A percentile compares a stretch with the other conserved stretches of the same genome.
Evolutionary conservation across 108 stramenopile genomes (phyloP).

Genomic region (Poteriospumella lacustris): DNA sequence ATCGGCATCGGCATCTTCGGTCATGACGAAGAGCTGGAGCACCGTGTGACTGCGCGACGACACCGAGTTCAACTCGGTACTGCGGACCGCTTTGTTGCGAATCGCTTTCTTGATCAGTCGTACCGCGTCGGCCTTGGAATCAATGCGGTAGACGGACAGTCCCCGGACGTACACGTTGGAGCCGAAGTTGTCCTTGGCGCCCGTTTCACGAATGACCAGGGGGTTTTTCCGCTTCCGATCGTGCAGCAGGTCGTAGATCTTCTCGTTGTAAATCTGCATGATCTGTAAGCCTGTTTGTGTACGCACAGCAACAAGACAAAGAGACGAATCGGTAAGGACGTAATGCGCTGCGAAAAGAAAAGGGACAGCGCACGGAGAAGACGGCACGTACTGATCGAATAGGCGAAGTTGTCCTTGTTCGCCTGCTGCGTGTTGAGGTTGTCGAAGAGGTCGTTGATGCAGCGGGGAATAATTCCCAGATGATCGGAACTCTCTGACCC

Average conservation of each 20-base stretch:
- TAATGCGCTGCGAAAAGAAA: too few species aligned
- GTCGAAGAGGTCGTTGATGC: too few species aligned
- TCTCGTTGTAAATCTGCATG: neutral
- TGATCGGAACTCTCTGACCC: too few species aligned
- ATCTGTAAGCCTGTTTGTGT: too few species aligned
- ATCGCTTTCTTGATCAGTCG: conserved; percentile 12
- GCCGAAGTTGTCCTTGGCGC: neutral
- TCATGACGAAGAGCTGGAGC: neutral
- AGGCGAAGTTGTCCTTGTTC: too few species aligned
- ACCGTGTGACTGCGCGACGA: conserved; percentile 27
- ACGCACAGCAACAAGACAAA: too few species aligned
- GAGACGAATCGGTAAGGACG: too few species aligned
- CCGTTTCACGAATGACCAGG: neutral
- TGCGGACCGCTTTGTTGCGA: neutral
- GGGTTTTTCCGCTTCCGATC: conserved; percentile 5
- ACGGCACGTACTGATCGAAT: too few species aligned
- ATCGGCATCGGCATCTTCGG: neutral
- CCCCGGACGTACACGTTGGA: neutral
- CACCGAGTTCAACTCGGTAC: neutral
- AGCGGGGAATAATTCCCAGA: too few species aligned
- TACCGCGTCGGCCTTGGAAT: neutral
- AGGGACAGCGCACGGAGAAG: too few species aligned
- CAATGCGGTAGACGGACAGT: neutral
- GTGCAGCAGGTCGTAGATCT: neutral
- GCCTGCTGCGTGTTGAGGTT: too few species aligned